Evolutionary conservation across 768 basidiomycete genomes (phyloP).

Genomic region (Dendrothele bispora): DNA sequence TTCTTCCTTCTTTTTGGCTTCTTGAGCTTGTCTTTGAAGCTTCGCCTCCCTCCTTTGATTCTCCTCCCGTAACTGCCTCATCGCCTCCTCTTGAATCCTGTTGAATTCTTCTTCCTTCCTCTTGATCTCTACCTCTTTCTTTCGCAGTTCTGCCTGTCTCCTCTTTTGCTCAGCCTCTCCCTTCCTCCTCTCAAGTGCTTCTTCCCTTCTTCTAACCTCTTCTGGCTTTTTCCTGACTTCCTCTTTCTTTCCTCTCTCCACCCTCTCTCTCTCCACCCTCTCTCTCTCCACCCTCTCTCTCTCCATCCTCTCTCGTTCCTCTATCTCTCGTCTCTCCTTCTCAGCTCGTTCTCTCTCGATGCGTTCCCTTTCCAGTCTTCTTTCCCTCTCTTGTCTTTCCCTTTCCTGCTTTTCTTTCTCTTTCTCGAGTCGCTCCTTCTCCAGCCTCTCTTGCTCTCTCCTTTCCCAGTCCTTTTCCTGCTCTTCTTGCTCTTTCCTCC

Average conservation of each 20-base stretch:
- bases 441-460: not conserved
- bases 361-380: not conserved
- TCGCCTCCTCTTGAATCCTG: slow-evolving; percentile 14
- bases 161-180: slow-evolving; percentile 30
- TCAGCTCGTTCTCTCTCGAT: slow-evolving; percentile 18
- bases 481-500: not conserved
- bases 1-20: slow-evolving; percentile 24
- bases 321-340: slow-evolving; percentile 14
- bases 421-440: not conserved
- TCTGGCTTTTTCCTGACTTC: slow-evolving; percentile 19
- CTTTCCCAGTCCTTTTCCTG: slow-evolving; percentile 12
- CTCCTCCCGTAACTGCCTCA: slow-evolving; percentile 17
- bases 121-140: slow-evolving; percentile 17
- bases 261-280: slow-evolving; percentile 8
- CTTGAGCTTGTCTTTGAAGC: slow-evolving; percentile 24
- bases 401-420: not conserved
- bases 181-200: slow-evolving; percentile 19
- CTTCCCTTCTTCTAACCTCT: slow-evolving; percentile 22
- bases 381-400: slow-evolving; percentile 5
- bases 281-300: not conserved
- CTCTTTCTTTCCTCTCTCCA: slow-evolving; percentile 7
- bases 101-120: slow-evolving; percentile 7
- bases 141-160: slow-evolving; percentile 17
- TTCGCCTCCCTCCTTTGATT: slow-evolving; percentile 11
- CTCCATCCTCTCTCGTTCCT: slow-evolving; percentile 30